Evolutionary conservation across 139 green algal species (phyloP), one percentile per base, ranked within the genome.

Genomic region (Picochlorum sp.): DNA sequence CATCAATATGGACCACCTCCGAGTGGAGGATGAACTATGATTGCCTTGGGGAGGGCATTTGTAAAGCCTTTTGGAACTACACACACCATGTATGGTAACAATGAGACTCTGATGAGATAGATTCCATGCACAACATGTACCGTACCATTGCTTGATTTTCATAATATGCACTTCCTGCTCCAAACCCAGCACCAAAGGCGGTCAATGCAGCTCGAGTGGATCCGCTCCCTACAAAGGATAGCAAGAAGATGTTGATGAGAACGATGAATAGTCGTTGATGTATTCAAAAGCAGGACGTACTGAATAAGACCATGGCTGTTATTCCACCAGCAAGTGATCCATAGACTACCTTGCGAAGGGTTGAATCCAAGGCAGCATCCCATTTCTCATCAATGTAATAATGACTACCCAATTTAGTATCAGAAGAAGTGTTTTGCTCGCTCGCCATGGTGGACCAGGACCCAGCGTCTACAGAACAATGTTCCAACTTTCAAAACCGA

Each of bases 101-200:
- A 30, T 30, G 28, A 30, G 4, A 30, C 34, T 41, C 34, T 41
- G 34, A 41, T 41, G 7, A 41, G 34, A 41, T 1, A 41, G 8
- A 41, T 41, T 41, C 34, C 34, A 41, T 41, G 34, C 34, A 11
- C 34, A 9, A 41, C 34, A 41, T 41, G 34, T 41, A 41, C 34
- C 34, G 10, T 9, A 71, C 23, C 16, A 56, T 21, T 11, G 30
- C 65, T 15, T 77, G 58, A 50, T 59, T 73, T 2, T 57, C 20
- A 38, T 73, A 44, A 37, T 69, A 77, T 6, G 65, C 57, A 18
- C 23, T 59, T 14, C 70, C 70, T 14, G 68, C 57, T 18, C 70
- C 70, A 51, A 77, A 77, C 4, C 70, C 70, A n/a, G 65, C 60
- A 1, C 70, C 70, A 47, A 77, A 54, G n/a, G 57, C 65, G 2